A percentile compares a stretch with the other conserved stretches of the same genome.
These are phyloP conservation scores for Phenoliferia sp. DNA, from an alignment of 1,284 basidiomycete species.

Conservation along the genomic window DNA sequence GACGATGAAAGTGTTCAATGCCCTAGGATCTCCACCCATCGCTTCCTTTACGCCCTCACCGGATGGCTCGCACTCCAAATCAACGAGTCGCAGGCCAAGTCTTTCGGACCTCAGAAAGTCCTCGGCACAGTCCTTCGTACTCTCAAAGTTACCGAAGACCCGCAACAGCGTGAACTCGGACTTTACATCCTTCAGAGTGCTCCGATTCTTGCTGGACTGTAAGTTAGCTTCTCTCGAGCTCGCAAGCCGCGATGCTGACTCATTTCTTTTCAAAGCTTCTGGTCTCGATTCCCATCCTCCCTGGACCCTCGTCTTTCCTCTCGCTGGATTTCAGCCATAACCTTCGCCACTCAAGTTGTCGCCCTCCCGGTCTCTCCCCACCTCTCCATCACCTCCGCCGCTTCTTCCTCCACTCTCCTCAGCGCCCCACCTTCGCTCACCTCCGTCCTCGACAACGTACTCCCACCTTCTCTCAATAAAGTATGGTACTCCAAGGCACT, in stretches of 20 bases:
- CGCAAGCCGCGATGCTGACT: background rate
- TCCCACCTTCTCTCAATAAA: constrained; percentile 30
- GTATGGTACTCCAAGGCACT: constrained; percentile 32
- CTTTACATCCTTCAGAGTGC: constrained; percentile 23
- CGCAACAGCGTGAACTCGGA: constrained; percentile 22
- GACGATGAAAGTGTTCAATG: background rate
- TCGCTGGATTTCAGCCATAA: constrained; percentile 33
- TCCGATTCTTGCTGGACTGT: constrained; percentile 23
- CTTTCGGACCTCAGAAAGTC: constrained; percentile 20
- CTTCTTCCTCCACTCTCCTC: constrained; percentile 51
- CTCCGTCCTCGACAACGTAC: constrained; percentile 53
- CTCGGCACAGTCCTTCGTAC: constrained; percentile 21
- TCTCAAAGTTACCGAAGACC: constrained; percentile 28
- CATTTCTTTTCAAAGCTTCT: constrained; percentile 10
- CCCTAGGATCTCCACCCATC: constrained; percentile 16
- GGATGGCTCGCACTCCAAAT: constrained; percentile 30
- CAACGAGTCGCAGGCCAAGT: constrained; percentile 22
- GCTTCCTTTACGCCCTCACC: constrained; percentile 25
- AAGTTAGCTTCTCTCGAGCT: background rate
- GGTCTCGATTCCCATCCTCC: constrained; percentile 28
- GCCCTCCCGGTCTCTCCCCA: constrained; percentile 46
- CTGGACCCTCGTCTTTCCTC: constrained; percentile 29
- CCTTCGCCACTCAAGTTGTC: constrained; percentile 30
- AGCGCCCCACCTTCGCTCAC: constrained; percentile 50
- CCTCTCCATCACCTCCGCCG: constrained; percentile 49